Base-by-base conservation (phyloP, 805 yeast genomes). In the Saccharomycopsis sp. region DNA sequence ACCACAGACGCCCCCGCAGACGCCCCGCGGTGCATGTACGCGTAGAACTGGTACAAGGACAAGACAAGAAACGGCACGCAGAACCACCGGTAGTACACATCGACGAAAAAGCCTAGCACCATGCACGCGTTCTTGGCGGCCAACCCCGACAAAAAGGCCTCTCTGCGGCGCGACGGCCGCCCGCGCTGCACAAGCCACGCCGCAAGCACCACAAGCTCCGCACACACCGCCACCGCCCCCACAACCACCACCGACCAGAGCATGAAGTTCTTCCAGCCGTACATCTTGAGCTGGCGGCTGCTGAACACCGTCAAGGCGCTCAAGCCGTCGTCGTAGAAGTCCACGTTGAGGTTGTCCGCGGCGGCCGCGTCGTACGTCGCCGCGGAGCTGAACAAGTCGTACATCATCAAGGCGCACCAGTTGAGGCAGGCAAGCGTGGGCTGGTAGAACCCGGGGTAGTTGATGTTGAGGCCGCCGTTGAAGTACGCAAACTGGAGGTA, bases 381-480 rank as follows among this genome's bases (percentile, higher is more conserved):
- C 29, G 53, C 61, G 7, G 56, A 54, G 3, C 56, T 50, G 54
- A 60, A 58, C 12, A 65, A 48, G 40, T 65, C 66, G 34, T 59
- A 54, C 20, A 63, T 57, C 52, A 82, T 67, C n/a, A 85, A 68
- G 1, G 83, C 79, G 48, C 79, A 71, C 89, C 89, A 84, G 16
- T 80, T 68, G 18, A 80, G 64, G 15, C 75, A 69, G 2, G 81
- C 72, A 52, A 82, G 67, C 14, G 80, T 66, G 0, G 86, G 86
- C 60, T 78, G 85, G 59, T 76, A 80, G 64, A 79, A 83, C 0
- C 86, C 88, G 0, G 91, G 90, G 63, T 80, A 85, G 24, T 73
- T 70, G 18, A 85, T 66, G 61, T 76, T 75, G 29, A 85, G 70
- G 2, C 81, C 85, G 3, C 79, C 80, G 63, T 79, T 73, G 65